A percentile compares a stretch with the other conserved stretches of the same genome.
Evolutionary conservation across 2,329 filamentous ascomycete genomes (phyloP).

Genomic region (Dothiorella sarmentorum): DNA sequence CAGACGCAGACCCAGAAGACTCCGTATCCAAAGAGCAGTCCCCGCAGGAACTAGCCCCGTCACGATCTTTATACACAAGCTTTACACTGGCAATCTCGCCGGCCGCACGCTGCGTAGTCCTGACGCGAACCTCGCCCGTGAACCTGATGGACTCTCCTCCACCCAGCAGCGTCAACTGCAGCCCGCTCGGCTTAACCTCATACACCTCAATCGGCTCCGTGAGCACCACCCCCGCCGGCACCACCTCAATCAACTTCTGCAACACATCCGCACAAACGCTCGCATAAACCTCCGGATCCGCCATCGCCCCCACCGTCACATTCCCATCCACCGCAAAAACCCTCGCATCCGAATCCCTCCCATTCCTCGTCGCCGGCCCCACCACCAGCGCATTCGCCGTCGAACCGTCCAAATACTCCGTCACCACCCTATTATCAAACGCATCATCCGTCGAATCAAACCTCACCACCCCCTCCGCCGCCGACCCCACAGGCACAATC

Average conservation of each 20-base stretch:
- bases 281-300: constrained; percentile 45
- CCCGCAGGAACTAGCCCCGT: constrained; percentile 48
- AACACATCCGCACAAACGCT: constrained; percentile 51
- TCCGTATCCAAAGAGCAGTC: constrained; percentile 47
- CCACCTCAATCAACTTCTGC: constrained; percentile 61
- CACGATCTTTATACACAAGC: constrained; percentile 56
- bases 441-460: constrained; percentile 48
- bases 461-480: constrained; percentile 43
- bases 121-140: constrained; percentile 56
- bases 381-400: constrained; percentile 56
- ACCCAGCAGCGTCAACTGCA: constrained; percentile 54
- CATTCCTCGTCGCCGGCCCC: constrained; percentile 45
- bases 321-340: constrained; percentile 57
- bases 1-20: constrained; percentile 49
- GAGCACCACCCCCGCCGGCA: constrained; percentile 51
- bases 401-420: constrained; percentile 54
- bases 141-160: constrained; percentile 50
- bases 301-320: constrained; percentile 51
- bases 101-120: constrained; percentile 47
- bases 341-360: constrained; percentile 53
- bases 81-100: constrained; percentile 45
- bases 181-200: constrained; percentile 56
- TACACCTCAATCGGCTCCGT: constrained; percentile 55
- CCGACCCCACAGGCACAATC: constrained; percentile 48
- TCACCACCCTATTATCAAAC: constrained; percentile 58